Percentiles rank a stretch among this genome's conserved stretches.
Conservation (phyloP, 2,329 filamentous ascomycete species). For the Fusarium illudens region DNA sequence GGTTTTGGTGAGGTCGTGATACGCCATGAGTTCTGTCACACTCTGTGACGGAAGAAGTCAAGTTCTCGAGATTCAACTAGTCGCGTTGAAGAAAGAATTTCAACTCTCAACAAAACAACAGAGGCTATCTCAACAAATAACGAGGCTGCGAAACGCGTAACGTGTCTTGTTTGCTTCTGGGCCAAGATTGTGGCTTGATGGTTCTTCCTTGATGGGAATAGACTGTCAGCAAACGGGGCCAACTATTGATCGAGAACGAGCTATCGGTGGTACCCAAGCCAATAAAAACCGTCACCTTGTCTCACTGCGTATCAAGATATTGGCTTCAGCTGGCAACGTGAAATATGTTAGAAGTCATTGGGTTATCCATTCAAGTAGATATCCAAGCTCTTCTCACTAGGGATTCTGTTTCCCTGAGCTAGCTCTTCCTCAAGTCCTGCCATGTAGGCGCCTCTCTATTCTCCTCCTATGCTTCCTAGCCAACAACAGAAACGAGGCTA, state of each 20-base stretch:
- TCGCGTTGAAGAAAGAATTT: no score
- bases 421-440: no score
- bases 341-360: background rate
- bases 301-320: background rate
- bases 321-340: background rate
- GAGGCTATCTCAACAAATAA: background rate
- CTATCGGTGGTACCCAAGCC: background rate
- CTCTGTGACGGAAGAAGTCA: no score
- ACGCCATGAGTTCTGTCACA: no score
- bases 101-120: background rate
- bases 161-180: background rate
- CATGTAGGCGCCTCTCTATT: no score
- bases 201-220: background rate
- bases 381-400: no score
- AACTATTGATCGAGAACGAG: background rate
- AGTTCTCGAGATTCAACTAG: background rate
- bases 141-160: background rate
- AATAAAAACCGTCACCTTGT: background rate
- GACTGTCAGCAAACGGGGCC: background rate
- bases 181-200: background rate
- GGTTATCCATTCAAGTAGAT: background rate
- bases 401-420: no score
- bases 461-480: background rate
- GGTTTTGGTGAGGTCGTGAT: conserved; percentile 4
- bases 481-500: background rate